Conservation (phyloP, 2,329 filamentous ascomycete genomes). For the Colletotrichum musicola region DNA sequence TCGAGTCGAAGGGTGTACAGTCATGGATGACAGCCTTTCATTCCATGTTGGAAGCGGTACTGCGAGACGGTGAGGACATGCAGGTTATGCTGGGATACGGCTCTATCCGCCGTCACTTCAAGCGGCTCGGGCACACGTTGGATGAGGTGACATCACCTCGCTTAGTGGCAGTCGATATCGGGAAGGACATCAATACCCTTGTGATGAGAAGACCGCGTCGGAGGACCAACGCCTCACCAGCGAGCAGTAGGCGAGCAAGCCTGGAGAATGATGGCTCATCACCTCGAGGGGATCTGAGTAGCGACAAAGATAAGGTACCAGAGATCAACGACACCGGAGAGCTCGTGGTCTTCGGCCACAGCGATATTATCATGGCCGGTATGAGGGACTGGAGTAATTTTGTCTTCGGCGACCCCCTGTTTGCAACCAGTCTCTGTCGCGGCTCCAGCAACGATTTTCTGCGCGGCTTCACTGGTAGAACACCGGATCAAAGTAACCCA, state of each 20-base stretch:
- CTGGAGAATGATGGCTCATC: slow-evolving; percentile 10
- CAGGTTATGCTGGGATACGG: slow-evolving; percentile 69
- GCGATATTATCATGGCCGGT: slow-evolving; percentile 15
- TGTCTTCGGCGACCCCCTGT: slow-evolving; percentile 70
- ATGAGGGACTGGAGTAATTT: slow-evolving; percentile 71
- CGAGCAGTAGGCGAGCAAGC: background rate
- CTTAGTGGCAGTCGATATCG: slow-evolving; percentile 67
- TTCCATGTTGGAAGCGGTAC: slow-evolving; percentile 65
- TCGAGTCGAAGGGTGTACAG: slow-evolving; percentile 36
- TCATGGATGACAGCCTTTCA: slow-evolving; percentile 71
- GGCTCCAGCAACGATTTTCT: slow-evolving; percentile 59
- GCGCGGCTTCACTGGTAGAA: slow-evolving; percentile 56
- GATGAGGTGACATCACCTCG: slow-evolving; percentile 65
- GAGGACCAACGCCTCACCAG: background rate
- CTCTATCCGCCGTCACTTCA: slow-evolving; percentile 65
- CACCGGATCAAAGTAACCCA: slow-evolving; percentile 30
- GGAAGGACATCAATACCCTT: slow-evolving; percentile 63
- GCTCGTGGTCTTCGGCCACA: background rate
- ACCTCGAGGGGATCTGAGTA: slow-evolving; percentile 1
- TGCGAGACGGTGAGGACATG: slow-evolving; percentile 72
- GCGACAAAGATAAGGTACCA: slow-evolving; percentile 13
- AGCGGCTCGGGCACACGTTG: slow-evolving; percentile 61
- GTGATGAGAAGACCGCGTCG: slow-evolving; percentile 45
- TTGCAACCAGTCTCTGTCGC: slow-evolving; percentile 63
- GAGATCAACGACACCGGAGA: slow-evolving; percentile 22